Conservation (phyloP, 441 rosid genomes). For the Metrosideros polymorpha region DNA sequence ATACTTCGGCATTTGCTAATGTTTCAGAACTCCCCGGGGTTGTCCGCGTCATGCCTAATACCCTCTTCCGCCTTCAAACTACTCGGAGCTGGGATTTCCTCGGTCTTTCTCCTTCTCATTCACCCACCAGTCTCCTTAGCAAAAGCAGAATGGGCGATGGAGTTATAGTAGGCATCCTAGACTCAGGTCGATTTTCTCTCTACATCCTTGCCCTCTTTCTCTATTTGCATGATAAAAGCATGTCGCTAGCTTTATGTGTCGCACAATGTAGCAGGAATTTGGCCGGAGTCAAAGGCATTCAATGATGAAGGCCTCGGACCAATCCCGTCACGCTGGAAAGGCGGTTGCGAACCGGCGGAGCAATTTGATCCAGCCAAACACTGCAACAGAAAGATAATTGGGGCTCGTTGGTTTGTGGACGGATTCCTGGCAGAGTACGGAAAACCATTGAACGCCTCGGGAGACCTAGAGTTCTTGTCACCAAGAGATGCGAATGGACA, state of each 20-base stretch:
- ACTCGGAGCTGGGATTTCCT: constrained; percentile 61
- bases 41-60: constrained; percentile 40
- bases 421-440: constrained; percentile 35
- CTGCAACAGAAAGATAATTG: constrained; percentile 45
- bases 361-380: constrained; percentile 18
- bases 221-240: background rate
- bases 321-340: constrained; percentile 52
- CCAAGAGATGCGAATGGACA: constrained; percentile 50
- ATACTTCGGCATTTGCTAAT: background rate
- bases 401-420: constrained; percentile 46
- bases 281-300: constrained; percentile 59
- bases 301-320: constrained; percentile 44
- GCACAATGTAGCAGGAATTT: constrained; percentile 29
- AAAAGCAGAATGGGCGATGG: constrained; percentile 51
- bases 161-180: constrained; percentile 48
- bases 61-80: constrained; percentile 38
- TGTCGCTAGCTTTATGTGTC: background rate
- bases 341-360: constrained; percentile 36
- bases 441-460: constrained; percentile 23
- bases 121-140: constrained; percentile 26
- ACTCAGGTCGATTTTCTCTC: constrained; percentile 32
- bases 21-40: constrained; percentile 44
- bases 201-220: background rate
- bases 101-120: constrained; percentile 32
- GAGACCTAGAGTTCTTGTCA: constrained; percentile 35